These are phyloP conservation scores for Senna tora DNA, from an alignment of 306 rosid genomes.

Conservation along the genomic window DNA sequence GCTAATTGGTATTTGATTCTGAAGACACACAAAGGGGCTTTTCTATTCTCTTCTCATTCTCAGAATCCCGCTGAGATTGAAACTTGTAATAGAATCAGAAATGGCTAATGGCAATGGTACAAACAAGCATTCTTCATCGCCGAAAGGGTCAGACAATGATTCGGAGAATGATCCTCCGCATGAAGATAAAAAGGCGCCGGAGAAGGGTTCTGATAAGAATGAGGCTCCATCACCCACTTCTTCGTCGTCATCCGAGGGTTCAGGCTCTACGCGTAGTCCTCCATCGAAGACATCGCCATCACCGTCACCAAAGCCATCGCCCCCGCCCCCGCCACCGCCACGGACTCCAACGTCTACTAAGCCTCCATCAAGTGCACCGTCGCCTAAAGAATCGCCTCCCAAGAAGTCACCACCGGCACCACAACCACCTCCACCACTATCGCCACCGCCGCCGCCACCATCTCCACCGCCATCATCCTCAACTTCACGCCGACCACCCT, in stretches of 20 bases:
- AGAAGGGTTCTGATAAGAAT: not conserved
- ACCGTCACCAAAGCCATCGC: slow-evolving; percentile 22
- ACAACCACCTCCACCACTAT: not conserved
- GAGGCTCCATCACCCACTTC: slow-evolving; percentile 1
- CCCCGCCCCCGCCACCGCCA: not conserved
- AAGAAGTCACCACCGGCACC: not conserved
- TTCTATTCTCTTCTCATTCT: slow-evolving; percentile 19
- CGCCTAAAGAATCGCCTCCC: slow-evolving; percentile 3
- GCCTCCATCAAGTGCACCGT: slow-evolving; percentile 9
- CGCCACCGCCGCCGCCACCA: not conserved
- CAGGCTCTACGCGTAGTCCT: not conserved
- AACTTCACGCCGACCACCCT: not conserved
- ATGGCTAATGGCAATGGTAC: not conserved
- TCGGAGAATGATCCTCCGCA: not conserved
- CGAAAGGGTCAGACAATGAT: not conserved
- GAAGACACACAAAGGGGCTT: not conserved
- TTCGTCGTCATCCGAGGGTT: not conserved
- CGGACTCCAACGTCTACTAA: slow-evolving; percentile 34
- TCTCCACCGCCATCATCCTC: not conserved
- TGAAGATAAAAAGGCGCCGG: not conserved
- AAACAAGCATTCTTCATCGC: not conserved
- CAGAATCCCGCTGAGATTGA: not conserved
- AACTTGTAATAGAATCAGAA: not conserved
- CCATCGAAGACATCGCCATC: slow-evolving; percentile 25
- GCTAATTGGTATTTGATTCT: not conserved